phyloP scores from a whole-genome alignment of 2,329 filamentous ascomycete species.

The Albifimbria verrucaria region DNA sequence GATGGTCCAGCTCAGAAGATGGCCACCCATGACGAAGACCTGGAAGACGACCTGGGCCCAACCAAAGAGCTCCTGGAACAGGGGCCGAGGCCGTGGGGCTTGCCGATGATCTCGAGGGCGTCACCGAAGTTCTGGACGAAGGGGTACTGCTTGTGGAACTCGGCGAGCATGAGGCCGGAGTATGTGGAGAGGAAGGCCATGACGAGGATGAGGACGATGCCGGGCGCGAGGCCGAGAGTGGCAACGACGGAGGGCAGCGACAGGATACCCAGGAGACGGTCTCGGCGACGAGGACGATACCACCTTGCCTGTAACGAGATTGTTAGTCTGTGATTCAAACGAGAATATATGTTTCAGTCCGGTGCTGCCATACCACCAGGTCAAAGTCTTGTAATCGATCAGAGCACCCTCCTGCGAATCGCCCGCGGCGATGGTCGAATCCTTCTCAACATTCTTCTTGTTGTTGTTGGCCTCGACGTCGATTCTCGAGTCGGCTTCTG shows the following conservation, averaged over 20 bases:
- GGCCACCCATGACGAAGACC: slow-evolving; percentile 66
- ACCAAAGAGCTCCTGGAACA: slow-evolving; percentile 58
- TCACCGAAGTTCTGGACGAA: slow-evolving; percentile 66
- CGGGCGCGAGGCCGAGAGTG: slow-evolving; percentile 66
- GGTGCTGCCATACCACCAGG: slow-evolving; percentile 38
- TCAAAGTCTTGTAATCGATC: slow-evolving; percentile 34
- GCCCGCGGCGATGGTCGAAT: not conserved
- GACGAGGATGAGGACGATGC: slow-evolving; percentile 68
- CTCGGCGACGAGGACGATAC: slow-evolving; percentile 40
- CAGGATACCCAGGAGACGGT: slow-evolving; percentile 54
- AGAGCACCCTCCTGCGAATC: slow-evolving; percentile 12
- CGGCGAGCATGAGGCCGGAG: slow-evolving; percentile 52
- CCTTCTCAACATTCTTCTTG: not conserved
- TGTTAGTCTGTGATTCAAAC: too few species aligned
- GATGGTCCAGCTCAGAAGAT: slow-evolving; percentile 65
- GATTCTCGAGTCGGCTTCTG: not conserved
- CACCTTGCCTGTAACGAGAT: slow-evolving; percentile 34
- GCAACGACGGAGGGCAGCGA: slow-evolving; percentile 75
- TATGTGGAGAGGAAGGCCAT: slow-evolving; percentile 66
- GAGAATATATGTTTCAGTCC: too few species aligned
- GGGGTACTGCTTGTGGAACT: slow-evolving; percentile 69
- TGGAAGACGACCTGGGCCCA: slow-evolving; percentile 58
- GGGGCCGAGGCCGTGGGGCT: slow-evolving; percentile 42
- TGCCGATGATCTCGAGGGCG: slow-evolving; percentile 55
- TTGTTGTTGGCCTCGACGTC: not conserved